Evolutionary conservation across 2,329 filamentous ascomycete genomes (phyloP), one percentile per base, ranked within the genome.

Genomic region (Colletotrichum cereale): DNA sequence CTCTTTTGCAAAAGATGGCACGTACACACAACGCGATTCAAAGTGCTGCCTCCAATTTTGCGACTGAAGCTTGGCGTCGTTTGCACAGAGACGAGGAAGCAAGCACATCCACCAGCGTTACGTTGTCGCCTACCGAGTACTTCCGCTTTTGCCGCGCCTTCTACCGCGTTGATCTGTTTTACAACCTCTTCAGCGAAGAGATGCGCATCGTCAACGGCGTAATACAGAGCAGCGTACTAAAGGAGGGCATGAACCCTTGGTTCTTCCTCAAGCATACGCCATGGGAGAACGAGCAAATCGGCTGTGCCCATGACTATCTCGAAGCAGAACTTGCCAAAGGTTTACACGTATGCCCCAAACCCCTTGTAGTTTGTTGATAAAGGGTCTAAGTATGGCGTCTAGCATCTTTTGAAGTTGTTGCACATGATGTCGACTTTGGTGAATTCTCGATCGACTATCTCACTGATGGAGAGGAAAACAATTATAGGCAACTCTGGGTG

Each of bases 281-380:
- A 5, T 67, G 56, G 56, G 47, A 55, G 29, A 67, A 53, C 7
- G 56, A 67, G 36, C 64, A 67, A 6, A 16, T 66, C 44, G 36
- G 26, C 36, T 67, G 64, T 8, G 44, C 29, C 6, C 56, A 62
- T 8, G 64, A 55, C 16, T 67, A 47, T 26, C 47, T 62, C 3
- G 64, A 62, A 62, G 36, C 56, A 31, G 34, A 18, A 36, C 12
- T 55, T 31, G 36, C 21, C 0, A 44, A 44, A 36, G 56, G 56
- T 53, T 14, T 26, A 10, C 2, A 3, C 6, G 5, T 4, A 5
- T 8, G 34, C 1, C 12, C 2, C 1, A 38, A 21, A 44, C 7
- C 4, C 12, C 12, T 24, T 0, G 2, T 4, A 29, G 5, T 3
- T 12, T 29, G 6, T 18, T 8, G 2, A 8, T 5, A 26, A 5